phyloP scores from a whole-genome alignment of 2,329 filamentous ascomycete species.

The Dactylellina cionopaga region DNA sequence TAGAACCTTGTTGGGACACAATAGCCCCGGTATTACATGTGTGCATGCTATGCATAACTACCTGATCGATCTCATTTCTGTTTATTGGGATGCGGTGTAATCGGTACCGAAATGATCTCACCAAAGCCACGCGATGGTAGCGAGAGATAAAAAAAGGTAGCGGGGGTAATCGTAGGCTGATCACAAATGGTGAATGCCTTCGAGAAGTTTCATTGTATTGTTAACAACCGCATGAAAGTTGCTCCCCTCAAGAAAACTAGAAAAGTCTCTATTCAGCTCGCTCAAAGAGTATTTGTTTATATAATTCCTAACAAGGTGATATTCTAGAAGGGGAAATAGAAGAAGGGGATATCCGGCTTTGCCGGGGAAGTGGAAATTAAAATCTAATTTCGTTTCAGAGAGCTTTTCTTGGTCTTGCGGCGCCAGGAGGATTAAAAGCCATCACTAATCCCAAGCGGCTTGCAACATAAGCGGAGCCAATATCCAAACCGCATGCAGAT shows the following conservation, averaged over 20 bases:
- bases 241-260: background rate
- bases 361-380: conserved; percentile 30
- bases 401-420: background rate
- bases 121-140: conserved; percentile 22
- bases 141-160: background rate
- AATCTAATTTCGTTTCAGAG: conserved; percentile 2
- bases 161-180: conserved; percentile 23
- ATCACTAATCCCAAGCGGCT: conserved; percentile 14
- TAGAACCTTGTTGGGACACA: no score
- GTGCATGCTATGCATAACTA: no score
- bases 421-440: conserved; percentile 8
- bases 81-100: conserved; percentile 14
- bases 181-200: conserved; percentile 1
- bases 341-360: background rate
- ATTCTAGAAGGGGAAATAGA: conserved; percentile 23
- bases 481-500: conserved; percentile 25
- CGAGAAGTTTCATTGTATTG: conserved; percentile 12
- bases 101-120: conserved; percentile 24
- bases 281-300: no score
- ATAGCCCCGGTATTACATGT: no score
- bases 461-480: conserved; percentile 43
- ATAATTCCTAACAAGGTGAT: conserved; percentile 16
- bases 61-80: no score
- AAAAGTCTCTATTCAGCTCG: conserved; percentile 2
- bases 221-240: background rate